Evolutionary conservation across 140 eudicot genomes (phyloP).

Genomic region (Ambrosia hybrid): DNA sequence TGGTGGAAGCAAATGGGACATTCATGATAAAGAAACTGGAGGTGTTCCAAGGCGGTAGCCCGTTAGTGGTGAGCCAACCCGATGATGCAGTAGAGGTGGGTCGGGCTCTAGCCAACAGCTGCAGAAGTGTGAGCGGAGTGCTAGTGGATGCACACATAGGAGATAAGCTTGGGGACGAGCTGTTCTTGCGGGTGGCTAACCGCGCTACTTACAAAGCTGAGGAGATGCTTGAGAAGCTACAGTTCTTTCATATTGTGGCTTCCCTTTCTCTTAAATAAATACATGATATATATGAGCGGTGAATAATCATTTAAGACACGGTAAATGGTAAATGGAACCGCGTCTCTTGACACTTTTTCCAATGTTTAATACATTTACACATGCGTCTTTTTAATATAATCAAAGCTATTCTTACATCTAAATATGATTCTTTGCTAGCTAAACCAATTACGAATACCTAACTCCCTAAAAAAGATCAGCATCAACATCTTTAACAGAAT

Average conservation of each 20-base stretch:
- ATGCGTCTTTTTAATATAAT: too few relatives aligned
- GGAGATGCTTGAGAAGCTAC: constrained; percentile 81
- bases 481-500: too few relatives aligned
- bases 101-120: constrained; percentile 74
- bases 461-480: too few relatives aligned
- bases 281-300: not conserved
- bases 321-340: too few relatives aligned
- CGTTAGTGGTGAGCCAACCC: constrained; percentile 75
- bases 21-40: constrained; percentile 65
- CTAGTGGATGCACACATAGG: constrained; percentile 96
- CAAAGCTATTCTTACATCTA: too few relatives aligned
- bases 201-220: constrained; percentile 75
- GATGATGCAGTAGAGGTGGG: constrained; percentile 79
- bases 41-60: constrained; percentile 91
- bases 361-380: too few relatives aligned
- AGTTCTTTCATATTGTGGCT: constrained; percentile 87
- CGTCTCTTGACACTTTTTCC: too few relatives aligned
- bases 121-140: constrained; percentile 89
- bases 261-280: constrained; percentile 66
- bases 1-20: constrained; percentile 85
- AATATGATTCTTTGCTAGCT: too few relatives aligned
- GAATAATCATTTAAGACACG: too few relatives aligned
- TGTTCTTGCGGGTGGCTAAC: constrained; percentile 60
- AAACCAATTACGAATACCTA: too few relatives aligned
- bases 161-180: constrained; percentile 64